phyloP scores from a whole-genome alignment of 75 land plant genomes.

The Pinus albicaulis region DNA sequence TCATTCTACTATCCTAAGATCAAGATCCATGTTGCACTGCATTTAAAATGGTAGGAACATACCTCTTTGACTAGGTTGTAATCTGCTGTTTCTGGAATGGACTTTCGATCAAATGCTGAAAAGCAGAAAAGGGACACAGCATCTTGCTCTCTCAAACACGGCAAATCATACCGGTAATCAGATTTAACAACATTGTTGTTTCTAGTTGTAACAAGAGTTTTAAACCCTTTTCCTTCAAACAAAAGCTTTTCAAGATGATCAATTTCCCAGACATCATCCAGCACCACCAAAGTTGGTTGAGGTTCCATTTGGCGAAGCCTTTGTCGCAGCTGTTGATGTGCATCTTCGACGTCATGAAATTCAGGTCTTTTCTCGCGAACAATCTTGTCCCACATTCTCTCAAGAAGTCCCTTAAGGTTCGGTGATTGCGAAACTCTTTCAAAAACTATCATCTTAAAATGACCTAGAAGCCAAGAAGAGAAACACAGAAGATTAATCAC shows the following conservation, averaged over 20 bases:
- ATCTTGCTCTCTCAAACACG: constrained; percentile 44
- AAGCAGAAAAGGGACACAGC: constrained; percentile 46
- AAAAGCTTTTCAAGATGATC: constrained; percentile 36
- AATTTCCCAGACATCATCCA: constrained; percentile 61
- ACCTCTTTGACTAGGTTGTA: constrained; percentile 48
- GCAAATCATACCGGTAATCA: constrained; percentile 28
- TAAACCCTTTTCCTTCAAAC: constrained; percentile 36
- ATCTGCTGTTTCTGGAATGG: constrained; percentile 28
- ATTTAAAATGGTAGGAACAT: background rate
- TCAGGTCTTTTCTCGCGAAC: background rate
- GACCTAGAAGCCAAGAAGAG: constrained; percentile 17
- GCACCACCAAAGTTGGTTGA: constrained; percentile 24
- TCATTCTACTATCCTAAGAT: background rate
- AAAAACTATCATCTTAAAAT: constrained; percentile 45
- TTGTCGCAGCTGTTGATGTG: background rate
- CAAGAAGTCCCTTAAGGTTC: constrained; percentile 10
- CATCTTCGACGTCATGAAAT: constrained; percentile 4
- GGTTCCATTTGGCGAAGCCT: background rate
- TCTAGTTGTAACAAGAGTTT: constrained; percentile 41
- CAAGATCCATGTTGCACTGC: too few species aligned
- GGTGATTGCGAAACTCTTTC: constrained; percentile 65
- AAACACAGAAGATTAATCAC: background rate
- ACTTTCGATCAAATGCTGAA: constrained; percentile 38
- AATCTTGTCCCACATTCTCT: constrained; percentile 29
- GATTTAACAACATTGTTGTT: constrained; percentile 18